Base-by-base conservation (phyloP, 176 grass and related monocot species). In the Aegilops tauschii region DNA sequence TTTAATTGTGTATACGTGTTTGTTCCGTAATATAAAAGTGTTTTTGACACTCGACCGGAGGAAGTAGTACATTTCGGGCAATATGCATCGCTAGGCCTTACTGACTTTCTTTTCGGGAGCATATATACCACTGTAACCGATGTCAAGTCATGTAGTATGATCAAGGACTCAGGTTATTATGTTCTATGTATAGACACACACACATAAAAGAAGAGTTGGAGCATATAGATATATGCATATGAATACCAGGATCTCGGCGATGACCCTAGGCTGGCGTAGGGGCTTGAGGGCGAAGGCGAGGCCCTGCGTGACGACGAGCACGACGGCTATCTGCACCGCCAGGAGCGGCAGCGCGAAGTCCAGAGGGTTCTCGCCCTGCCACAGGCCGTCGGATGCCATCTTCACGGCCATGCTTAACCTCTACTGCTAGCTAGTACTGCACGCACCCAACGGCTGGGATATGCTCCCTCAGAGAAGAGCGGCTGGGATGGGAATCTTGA, bases 361-460 rank as follows among this genome's bases (percentile, higher is more conserved):
- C 4, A 92, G 84, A 11, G 91, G 80, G 63, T 90, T 81, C 72
- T 92, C 91, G 20, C 84, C 84, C 91, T 92, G 91, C 87, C 91
- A 92, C 67, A 90, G 7, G 13, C 91, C 91, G 59, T 92, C 84
- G 3, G 87, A 92, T 36, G 91, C 75, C 79, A 92, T 90, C 84
- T 87, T 92, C 20, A 92, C 83, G 6, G 73, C 80, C 82, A 83
- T 83, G 67, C 17, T 35, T 10, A 7, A 66, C 14, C 14, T 28
- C n/a, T 6, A 42, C 37, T 1, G 4, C 59, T 39, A 34, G 1
- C 16, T 32, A 27, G 12, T 13, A 2, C 8, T 21, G 16, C 73
- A 21, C 47, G 6, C 72, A 50, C 7, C 70, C 61, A 27, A 36
- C 66, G 16, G 66, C 34, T 4, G 3, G 3, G 59, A 25, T 62